A percentile compares a stretch with the other conserved stretches of the same genome.
These are phyloP conservation scores for Fusarium sambucinum DNA, from an alignment of 2,329 filamentous ascomycete species.

Conservation along the genomic window DNA sequence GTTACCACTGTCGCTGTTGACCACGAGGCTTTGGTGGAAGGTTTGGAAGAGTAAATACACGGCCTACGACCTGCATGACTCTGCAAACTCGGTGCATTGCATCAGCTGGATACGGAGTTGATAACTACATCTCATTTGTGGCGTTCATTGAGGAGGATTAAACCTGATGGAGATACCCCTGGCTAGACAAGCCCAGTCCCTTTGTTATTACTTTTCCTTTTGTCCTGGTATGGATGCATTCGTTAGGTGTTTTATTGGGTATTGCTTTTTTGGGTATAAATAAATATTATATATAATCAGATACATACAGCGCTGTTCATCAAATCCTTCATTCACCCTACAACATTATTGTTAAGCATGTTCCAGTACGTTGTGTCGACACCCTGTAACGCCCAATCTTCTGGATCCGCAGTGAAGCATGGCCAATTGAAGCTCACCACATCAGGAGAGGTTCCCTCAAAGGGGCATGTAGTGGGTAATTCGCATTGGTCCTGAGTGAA, in stretches of 20 bases:
- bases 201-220: constrained; percentile 28
- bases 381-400: constrained; percentile 58
- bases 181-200: constrained; percentile 42
- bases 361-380: constrained; percentile 56
- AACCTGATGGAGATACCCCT: constrained; percentile 47
- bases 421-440: constrained; percentile 42
- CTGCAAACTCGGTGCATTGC: constrained; percentile 6
- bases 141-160: constrained; percentile 41
- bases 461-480: constrained; percentile 17
- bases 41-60: constrained; percentile 55
- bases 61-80: constrained; percentile 1
- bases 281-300: constrained; percentile 39
- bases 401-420: constrained; percentile 49
- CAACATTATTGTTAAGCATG: constrained; percentile 47
- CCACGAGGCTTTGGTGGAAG: constrained; percentile 70
- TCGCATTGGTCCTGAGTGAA: constrained; percentile 16
- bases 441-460: constrained; percentile 7
- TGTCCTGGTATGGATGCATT: constrained; percentile 29
- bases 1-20: constrained; percentile 71
- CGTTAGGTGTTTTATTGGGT: constrained; percentile 30
- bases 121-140: constrained; percentile 38
- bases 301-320: constrained; percentile 12
- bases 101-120: constrained; percentile 41
- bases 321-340: constrained; percentile 9
- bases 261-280: constrained; percentile 35